Evolutionary conservation across 345 rosid species (phyloP).

Genomic region (Zanthoxylum bungeanum): DNA sequence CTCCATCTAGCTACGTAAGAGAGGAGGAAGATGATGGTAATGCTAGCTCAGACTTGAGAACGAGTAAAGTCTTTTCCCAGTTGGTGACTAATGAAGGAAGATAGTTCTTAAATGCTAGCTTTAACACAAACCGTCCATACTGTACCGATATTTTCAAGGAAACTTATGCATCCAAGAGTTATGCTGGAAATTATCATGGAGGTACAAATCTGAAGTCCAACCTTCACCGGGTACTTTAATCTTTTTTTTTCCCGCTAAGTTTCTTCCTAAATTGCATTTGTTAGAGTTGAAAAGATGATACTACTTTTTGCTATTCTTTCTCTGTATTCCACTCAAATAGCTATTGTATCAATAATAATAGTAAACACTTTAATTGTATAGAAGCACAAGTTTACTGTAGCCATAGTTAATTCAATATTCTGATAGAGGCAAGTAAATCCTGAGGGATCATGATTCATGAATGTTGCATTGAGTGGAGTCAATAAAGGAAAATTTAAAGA

Average conservation of each 20-base stretch:
- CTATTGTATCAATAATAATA: background rate
- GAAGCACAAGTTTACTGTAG: background rate
- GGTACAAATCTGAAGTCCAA: background rate
- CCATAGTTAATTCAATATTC: background rate
- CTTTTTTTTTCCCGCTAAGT: background rate
- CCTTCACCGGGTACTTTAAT: background rate
- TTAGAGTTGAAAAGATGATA: too few relatives aligned
- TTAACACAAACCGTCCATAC: background rate
- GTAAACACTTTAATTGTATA: background rate
- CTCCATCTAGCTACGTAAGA: conserved; percentile 20
- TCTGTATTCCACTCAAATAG: background rate
- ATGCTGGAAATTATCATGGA: background rate
- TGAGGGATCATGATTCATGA: background rate
- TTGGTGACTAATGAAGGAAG: conserved; percentile 82
- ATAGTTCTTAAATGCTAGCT: conserved; percentile 19
- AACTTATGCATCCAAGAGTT: background rate
- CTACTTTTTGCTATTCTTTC: background rate
- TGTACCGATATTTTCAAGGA: background rate
- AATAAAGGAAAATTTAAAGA: background rate
- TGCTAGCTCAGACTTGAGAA: conserved; percentile 55
- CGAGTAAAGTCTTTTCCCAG: conserved; percentile 82
- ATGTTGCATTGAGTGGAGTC: background rate
- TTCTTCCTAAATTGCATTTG: background rate
- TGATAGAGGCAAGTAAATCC: background rate
- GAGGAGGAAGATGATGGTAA: conserved; percentile 31